Percentiles rank a stretch among this genome's conserved stretches.
Conservation (phyloP, 805 yeast species). For the Candida sanyiensis region DNA sequence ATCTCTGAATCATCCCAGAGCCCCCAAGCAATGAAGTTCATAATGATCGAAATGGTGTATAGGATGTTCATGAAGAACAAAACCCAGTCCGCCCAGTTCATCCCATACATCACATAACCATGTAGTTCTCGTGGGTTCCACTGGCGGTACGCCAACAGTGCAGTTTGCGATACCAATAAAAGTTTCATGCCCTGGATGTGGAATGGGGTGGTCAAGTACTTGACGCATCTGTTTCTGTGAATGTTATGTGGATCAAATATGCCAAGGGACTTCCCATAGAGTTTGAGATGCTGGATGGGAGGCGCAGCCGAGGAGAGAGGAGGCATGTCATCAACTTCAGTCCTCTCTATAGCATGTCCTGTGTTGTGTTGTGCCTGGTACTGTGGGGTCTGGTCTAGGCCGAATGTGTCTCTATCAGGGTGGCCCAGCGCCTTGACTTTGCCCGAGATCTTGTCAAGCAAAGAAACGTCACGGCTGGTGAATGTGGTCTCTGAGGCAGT, state of each 20-base stretch:
- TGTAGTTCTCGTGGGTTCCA: conserved; percentile 43
- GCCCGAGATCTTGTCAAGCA: background rate
- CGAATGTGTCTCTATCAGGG: conserved; percentile 1
- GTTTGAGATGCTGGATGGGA: conserved; percentile 6
- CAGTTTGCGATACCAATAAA: conserved; percentile 44
- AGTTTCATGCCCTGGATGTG: conserved; percentile 35
- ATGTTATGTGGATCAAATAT: conserved; percentile 33
- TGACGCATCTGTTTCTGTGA: conserved; percentile 31
- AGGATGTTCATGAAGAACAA: conserved; percentile 48
- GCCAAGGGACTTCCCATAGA: conserved; percentile 42
- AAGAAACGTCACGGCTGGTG: background rate
- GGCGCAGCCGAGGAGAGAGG: background rate
- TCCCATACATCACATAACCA: conserved; percentile 38
- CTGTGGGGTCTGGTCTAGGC: background rate
- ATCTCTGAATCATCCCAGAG: conserved; percentile 61
- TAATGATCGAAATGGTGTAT: conserved; percentile 56
- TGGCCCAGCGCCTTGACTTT: background rate
- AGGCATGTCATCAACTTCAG: background rate
- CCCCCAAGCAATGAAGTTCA: conserved; percentile 71
- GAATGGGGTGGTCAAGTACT: conserved; percentile 22
- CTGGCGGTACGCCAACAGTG: conserved; percentile 47
- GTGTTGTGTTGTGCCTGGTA: background rate
- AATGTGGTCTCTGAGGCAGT: background rate
- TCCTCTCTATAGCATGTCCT: background rate
- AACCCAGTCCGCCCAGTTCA: conserved; percentile 51